Evolutionary conservation across 139 green algal species (phyloP), one percentile per base, ranked within the genome.

Genomic region (Tetradesmus lagerheimii): DNA sequence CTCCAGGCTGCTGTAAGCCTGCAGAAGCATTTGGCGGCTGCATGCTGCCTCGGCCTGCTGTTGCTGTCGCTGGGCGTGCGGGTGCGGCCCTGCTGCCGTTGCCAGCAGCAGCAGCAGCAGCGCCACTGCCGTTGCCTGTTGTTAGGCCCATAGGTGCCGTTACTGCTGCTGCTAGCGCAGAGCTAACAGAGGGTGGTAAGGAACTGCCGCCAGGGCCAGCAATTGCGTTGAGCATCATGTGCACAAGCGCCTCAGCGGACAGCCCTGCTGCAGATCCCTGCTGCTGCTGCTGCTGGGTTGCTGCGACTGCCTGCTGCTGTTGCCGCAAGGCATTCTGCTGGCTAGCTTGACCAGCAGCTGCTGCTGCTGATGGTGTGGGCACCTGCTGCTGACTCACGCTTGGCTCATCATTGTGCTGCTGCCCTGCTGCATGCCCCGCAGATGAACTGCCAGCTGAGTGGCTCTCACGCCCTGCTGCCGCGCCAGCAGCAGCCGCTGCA

Each of bases 401-500:
- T 9, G 71, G 71, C 71, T 79, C 71, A 37, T 79, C 71, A n/a
- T 41, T 79, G 71, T 79, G 71, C 4, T 11, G 31, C n/a, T 79
- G 71, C 71, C 20, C n/a, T 25, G 71, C 76, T 47, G 37, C 35
- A 11, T 47, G 37, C 4, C 76, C 76, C 34, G 37, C 20, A 23
- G 35, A 53, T 14, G 53, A 62, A 34, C 82, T 87, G 57, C 53
- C 82, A 87, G 82, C 82, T 16, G 82, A 78, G 14, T 45, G 57
- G 35, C 82, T 87, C 5, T 43, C 29, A 3, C 27, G 31, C 82
- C 29, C 9, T 41, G 71, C 71, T 41, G 2, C 57, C 5, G 16
- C 79, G 35, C 0, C 37, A 57, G 18, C 76, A 57, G 38, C 76
- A 57, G 76, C 77, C 34, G 37, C 37, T 9, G 57, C 12, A 71